Base-by-base conservation (phyloP, 116 monocot species). In the Phalaenopsis hybrid region DNA sequence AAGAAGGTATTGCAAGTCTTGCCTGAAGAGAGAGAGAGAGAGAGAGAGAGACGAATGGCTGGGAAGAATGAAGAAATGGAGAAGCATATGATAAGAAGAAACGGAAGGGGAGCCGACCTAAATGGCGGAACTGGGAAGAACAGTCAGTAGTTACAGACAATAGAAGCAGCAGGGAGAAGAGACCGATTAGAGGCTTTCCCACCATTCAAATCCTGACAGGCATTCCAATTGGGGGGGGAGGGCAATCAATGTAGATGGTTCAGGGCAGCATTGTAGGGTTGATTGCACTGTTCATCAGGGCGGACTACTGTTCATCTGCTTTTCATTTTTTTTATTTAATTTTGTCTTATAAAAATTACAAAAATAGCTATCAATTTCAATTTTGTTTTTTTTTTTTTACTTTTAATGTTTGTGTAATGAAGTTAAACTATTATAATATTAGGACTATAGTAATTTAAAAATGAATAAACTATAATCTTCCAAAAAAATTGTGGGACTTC, bases 131-230 rank as follows among this genome's bases (percentile, higher is more conserved):
- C 70, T 65, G 84, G 79, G 75, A 68, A 85, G 74, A 55, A 15
- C 82, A 79, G 82, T 79, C 84, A 84, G 91, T 82, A 57, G 57
- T 79, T 59, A 33, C 37, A 77, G 50, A 55, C 85, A 37, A 76
- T 83, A 61, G 58, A 48, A 84, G 68, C 61, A 83, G 85, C 79
- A 44, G 16, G 76, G 25, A 28, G 76, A 77, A 49, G 65, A 82
- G 23, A 77, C 83, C 81, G 83, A 83, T 83, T 58, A 70, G 80
- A 51, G 77, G 78, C 74, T 85, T 82, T 85, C 84, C 81, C 63
- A 79, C 85, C 45, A 74, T 85, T 79, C 45, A 75, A 75, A 79
- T 46, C 83, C 79, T 82, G 67, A 76, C 86, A 75, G 31, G 67
- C 79, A 80, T 83, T 83, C 67, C 83, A 78, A 13, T 45, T 44